Evolutionary conservation across 2,329 filamentous ascomycete genomes (phyloP), one percentile per base, ranked within the genome.

Genomic region (Pseudogymnoascus sp.): DNA sequence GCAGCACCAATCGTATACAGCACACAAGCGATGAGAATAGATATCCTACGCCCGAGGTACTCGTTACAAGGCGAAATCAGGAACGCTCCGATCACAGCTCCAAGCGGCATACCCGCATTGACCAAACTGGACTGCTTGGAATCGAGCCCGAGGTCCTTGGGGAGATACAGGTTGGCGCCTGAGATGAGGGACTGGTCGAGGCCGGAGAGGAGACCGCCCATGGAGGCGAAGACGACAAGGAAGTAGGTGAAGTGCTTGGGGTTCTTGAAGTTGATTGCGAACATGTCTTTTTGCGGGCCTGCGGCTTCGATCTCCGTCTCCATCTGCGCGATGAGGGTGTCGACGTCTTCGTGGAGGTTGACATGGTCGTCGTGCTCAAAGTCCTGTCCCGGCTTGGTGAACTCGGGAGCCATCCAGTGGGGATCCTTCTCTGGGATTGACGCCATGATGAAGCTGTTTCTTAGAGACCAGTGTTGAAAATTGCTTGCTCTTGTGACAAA

Each of bases 161-260:
- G 88, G 51, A 90, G 77, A 71, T 83, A 87, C 3, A 90, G 77
- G 69, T 88, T 87, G 60, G 88, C 88, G 62, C 88, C 88, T 11
- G 83, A 86, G 69, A 91, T 91, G 63, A 90, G 77, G 54, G 84
- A 88, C 74, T 91, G 88, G 70, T 91, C 88, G 18, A 91, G 79
- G 65, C 88, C 88, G 1, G 86, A 89, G 0, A 90, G 81, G 21
- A 91, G 77, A 71, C 88, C 88, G 60, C 88, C 87, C 84, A 89
- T 87, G 29, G 83, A 86, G 14, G 86, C 86, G 67, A 90, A 89
- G 1, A 79, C 83, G 23, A 89, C 86, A 12, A 89, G 79, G 14
- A 88, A 75, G 77, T 81, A 88, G 26, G 87, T 90, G 72, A 89
- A 91, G 70, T 85, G 75, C 62, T 78, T 82, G 0, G 86, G 85